phyloP scores from a whole-genome alignment of 768 basidiomycete genomes.

The Boletus pseudo-olivaceus region DNA sequence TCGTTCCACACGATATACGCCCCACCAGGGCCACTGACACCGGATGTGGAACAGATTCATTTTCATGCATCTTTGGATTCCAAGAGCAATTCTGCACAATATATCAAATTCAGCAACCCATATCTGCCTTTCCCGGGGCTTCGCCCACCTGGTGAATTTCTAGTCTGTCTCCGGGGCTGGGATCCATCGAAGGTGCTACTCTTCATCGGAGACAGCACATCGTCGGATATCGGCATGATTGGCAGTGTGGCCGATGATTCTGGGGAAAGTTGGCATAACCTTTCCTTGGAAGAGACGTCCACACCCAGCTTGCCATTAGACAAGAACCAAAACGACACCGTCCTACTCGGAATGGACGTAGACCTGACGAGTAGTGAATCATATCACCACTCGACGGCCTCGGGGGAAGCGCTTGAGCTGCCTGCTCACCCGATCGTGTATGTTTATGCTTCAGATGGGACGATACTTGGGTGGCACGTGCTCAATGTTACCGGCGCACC shows the following conservation, averaged over 20 bases:
- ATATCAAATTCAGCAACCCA: constrained; percentile 38
- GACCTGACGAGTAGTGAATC: constrained; percentile 57
- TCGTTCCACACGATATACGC: constrained; percentile 67
- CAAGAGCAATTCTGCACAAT: constrained; percentile 37
- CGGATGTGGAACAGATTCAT: constrained; percentile 43
- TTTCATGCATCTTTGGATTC: constrained; percentile 39
- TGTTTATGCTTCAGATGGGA: constrained; percentile 76
- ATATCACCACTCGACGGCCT: constrained; percentile 35
- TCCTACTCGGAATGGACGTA: constrained; percentile 58
- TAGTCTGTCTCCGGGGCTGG: constrained; percentile 41
- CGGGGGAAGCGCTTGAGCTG: constrained; percentile 40
- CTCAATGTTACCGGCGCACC: constrained; percentile 50
- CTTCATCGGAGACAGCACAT: constrained; percentile 48
- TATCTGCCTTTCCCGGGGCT: constrained; percentile 44
- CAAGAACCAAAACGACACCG: constrained; percentile 65
- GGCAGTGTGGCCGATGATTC: constrained; percentile 29
- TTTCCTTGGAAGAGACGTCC: constrained; percentile 48
- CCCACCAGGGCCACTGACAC: constrained; percentile 36
- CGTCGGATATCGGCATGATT: constrained; percentile 48
- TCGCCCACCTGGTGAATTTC: constrained; percentile 43
- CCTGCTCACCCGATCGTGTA: constrained; percentile 64
- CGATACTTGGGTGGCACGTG: constrained; percentile 68
- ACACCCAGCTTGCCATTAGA: constrained; percentile 64
- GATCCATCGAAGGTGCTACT: constrained; percentile 40
- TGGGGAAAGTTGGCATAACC: constrained; percentile 41